Evolutionary conservation across 345 rosid species (phyloP), one percentile per base, ranked within the genome.

Genomic region (Gossypium bickii): DNA sequence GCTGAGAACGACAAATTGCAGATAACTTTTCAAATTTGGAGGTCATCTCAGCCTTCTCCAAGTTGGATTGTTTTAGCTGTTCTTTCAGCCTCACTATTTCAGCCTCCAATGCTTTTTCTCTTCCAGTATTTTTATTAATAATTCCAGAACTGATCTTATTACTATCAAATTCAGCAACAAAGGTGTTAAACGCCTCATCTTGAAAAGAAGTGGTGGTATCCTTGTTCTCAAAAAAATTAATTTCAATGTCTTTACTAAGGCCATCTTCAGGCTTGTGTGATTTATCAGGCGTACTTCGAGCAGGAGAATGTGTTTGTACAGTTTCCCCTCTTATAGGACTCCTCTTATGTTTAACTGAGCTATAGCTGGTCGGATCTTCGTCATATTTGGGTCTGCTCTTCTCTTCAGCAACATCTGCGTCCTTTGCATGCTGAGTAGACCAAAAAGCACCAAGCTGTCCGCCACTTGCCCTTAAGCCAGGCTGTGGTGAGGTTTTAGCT

Each of bases 1-100:
- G 87, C 83, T 96, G 99, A 18, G 93, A 93, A 80, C 92, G 90
- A 77, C 99, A 96, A 64, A 96, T 92, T 74, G 98, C 90, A 80
- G 98, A 87, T 55, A 96, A 91, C 89, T 90, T 92, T 72, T 93
- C 99, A 83, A 85, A 90, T 79, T 90, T 96, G 22, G 88, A 87
- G 3, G 93, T 80, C 29, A 93, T 86, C 82, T 92, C 99, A 34
- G 82, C 88, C 78, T 90, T 96, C 87, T 92, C 99, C 78, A 81
- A 56, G 66, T 82, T 87, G 43, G 87, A 80, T 75, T 87, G 92
- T 81, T 87, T 90, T 85, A 95, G 82, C 80, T 90, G 90, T 60
- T 79, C 93, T 83, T 86, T 87, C 72, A 96, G 90, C 85, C 81
- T 85, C 83, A 80, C 93, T 69, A 92, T 80, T 85, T 93, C 97